These are phyloP conservation scores for Silene latifolia DNA, from an alignment of 148 eudicot species.

Conservation along the genomic window DNA sequence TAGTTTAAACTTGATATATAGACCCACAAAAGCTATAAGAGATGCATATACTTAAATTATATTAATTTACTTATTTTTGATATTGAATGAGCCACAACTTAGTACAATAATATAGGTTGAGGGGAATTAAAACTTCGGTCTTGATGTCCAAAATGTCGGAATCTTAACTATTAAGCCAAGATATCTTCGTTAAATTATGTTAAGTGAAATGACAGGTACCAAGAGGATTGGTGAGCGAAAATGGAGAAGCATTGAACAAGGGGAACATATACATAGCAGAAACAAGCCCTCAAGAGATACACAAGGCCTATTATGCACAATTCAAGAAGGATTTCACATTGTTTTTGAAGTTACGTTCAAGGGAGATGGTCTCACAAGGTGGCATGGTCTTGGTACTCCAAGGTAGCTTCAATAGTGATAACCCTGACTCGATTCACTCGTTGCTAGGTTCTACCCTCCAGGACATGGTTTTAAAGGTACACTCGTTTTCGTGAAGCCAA, in stretches of 20 bases:
- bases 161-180: no score
- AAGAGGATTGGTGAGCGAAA: constrained; percentile 25
- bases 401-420: constrained; percentile 25
- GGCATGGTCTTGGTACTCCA: constrained; percentile 42
- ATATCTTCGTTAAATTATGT: no score
- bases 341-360: constrained; percentile 41
- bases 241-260: constrained; percentile 29
- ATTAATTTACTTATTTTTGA: no score
- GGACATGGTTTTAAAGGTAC: constrained; percentile 35
- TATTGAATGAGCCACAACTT: no score
- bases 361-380: constrained; percentile 43
- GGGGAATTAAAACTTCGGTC: no score
- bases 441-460: constrained; percentile 29
- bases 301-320: constrained; percentile 42
- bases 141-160: no score
- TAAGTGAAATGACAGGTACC: constrained; percentile 35
- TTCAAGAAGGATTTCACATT: constrained; percentile 41
- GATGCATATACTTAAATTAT: no score
- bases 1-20: no score
- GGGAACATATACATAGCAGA: constrained; percentile 35
- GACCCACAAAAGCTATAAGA: no score
- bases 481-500: no score
- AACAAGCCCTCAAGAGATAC: constrained; percentile 32
- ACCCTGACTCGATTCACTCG: constrained; percentile 22
- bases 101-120: no score